phyloP scores from a whole-genome alignment of 331 rosid species.

The Rhamnella rubrinervis region DNA sequence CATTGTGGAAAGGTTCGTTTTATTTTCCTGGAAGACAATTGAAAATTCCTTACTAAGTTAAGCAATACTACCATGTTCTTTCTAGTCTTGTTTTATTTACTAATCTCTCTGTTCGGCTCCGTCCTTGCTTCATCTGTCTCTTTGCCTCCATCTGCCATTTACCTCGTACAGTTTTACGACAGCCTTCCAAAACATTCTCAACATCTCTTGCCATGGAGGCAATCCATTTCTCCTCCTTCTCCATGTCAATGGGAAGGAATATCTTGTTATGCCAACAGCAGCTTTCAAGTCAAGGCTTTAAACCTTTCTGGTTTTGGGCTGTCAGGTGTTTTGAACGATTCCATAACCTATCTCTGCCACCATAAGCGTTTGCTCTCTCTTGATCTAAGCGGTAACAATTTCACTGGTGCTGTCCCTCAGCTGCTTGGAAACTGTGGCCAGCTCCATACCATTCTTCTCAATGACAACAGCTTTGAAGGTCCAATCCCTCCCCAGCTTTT shows the following conservation, averaged over 20 bases:
- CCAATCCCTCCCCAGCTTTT: slow-evolving; percentile 20
- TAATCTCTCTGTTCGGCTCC: neutral
- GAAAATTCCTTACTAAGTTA: too few relatives aligned
- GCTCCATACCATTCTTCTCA: slow-evolving; percentile 18
- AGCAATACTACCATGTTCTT: slow-evolving; percentile 1
- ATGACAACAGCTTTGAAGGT: slow-evolving; percentile 17
- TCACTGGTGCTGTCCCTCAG: slow-evolving; percentile 16
- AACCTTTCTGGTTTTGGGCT: slow-evolving; percentile 20
- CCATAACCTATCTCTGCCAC: slow-evolving; percentile 11
- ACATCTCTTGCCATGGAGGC: slow-evolving; percentile 17
- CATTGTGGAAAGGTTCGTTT: too few relatives aligned
- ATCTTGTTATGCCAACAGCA: slow-evolving; percentile 14
- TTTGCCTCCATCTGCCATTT: slow-evolving; percentile 12
- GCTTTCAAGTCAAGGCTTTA: slow-evolving; percentile 24
- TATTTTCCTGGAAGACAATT: too few relatives aligned
- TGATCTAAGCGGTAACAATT: slow-evolving; percentile 26
- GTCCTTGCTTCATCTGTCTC: slow-evolving; percentile 7
- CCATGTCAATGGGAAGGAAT: slow-evolving; percentile 24
- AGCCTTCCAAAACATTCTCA: slow-evolving; percentile 20
- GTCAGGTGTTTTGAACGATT: slow-evolving; percentile 19
- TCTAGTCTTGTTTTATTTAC: neutral
- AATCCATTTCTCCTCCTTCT: neutral
- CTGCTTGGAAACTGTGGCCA: slow-evolving; percentile 21
- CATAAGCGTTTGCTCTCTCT: slow-evolving; percentile 20
- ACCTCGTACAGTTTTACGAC: slow-evolving; percentile 13